These are phyloP conservation scores for Bretziella fagacearum DNA, from an alignment of 2,329 filamentous ascomycete genomes.

Conservation along the genomic window DNA sequence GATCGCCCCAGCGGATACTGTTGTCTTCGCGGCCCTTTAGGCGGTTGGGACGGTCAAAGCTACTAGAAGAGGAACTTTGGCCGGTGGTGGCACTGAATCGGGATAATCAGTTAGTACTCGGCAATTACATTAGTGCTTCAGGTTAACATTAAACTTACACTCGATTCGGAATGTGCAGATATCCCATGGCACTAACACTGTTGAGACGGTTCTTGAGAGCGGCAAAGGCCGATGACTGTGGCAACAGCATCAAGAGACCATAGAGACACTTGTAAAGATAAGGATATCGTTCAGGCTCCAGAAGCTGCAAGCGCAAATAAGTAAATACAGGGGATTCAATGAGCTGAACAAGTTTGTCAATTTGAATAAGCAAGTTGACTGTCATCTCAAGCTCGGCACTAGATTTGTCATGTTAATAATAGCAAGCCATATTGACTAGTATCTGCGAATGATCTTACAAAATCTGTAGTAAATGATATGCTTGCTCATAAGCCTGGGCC, in stretches of 20 bases:
- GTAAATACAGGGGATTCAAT: conserved; percentile 96
- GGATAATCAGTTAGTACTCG: neutral
- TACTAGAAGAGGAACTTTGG: conserved; percentile 40
- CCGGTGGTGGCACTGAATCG: conserved; percentile 25
- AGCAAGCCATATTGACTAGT: neutral
- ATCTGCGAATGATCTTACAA: conserved; percentile 42
- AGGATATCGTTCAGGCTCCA: conserved; percentile 89
- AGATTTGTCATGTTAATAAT: neutral
- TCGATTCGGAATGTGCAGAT: conserved; percentile 67
- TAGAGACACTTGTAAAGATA: conserved; percentile 97
- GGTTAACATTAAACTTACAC: conserved; percentile 39
- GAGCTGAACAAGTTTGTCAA: conserved; percentile 93
- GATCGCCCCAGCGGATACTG: conserved; percentile 76
- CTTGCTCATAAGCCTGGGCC: conserved; percentile 94
- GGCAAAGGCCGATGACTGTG: conserved; percentile 91
- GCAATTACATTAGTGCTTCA: neutral
- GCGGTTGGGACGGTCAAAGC: conserved; percentile 57
- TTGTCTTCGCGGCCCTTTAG: conserved; percentile 70
- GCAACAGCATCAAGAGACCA: conserved; percentile 91
- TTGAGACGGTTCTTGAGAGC: conserved; percentile 93
- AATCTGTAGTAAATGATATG: conserved; percentile 87
- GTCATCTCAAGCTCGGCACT: conserved; percentile 97
- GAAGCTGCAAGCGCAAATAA: conserved; percentile 82
- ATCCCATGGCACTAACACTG: conserved; percentile 91
- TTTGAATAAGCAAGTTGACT: conserved; percentile 95